These are phyloP conservation scores for Ilex aquifolium DNA, from an alignment of 257 asterid genomes.

Conservation along the genomic window DNA sequence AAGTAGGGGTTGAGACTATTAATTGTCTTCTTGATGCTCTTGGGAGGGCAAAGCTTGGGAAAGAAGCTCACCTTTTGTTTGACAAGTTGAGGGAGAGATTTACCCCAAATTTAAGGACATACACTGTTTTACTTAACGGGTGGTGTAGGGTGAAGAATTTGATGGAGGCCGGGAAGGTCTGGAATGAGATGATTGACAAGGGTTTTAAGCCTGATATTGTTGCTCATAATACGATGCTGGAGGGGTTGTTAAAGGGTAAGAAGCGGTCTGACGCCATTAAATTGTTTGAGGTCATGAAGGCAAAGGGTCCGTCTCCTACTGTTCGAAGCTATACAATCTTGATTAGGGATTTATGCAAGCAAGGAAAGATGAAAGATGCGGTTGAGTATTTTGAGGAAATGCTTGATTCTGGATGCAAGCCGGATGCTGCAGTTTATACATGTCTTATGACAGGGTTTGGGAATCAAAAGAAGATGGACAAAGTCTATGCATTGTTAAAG, in stretches of 20 bases:
- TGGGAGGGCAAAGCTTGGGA: constrained; percentile 79
- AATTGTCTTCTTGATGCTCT: constrained; percentile 76
- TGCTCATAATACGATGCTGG: constrained; percentile 81
- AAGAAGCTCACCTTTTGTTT: constrained; percentile 71
- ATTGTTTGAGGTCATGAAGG: constrained; percentile 70
- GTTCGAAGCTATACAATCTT: constrained; percentile 66
- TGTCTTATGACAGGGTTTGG: constrained; percentile 76
- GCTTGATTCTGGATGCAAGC: constrained; percentile 48
- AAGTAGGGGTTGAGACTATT: constrained; percentile 54
- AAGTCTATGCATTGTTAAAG: constrained; percentile 48
- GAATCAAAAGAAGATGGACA: constrained; percentile 55
- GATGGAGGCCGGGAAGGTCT: constrained; percentile 73
- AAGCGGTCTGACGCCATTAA: constrained; percentile 60
- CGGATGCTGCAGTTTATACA: constrained; percentile 68
- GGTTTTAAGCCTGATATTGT: constrained; percentile 74
- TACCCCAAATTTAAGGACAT: constrained; percentile 57
- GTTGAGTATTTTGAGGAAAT: constrained; percentile 50
- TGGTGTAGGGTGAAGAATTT: constrained; percentile 83
- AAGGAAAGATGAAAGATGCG: constrained; percentile 53
- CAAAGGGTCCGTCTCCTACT: constrained; percentile 67
- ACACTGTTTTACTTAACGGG: constrained; percentile 67
- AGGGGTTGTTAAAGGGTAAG: constrained; percentile 61
- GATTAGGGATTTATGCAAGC: constrained; percentile 63
- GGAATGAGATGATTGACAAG: constrained; percentile 82
- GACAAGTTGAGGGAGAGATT: constrained; percentile 62